Base-by-base conservation (phyloP, 768 basidiomycete genomes). In the Hericium rajendrae region DNA sequence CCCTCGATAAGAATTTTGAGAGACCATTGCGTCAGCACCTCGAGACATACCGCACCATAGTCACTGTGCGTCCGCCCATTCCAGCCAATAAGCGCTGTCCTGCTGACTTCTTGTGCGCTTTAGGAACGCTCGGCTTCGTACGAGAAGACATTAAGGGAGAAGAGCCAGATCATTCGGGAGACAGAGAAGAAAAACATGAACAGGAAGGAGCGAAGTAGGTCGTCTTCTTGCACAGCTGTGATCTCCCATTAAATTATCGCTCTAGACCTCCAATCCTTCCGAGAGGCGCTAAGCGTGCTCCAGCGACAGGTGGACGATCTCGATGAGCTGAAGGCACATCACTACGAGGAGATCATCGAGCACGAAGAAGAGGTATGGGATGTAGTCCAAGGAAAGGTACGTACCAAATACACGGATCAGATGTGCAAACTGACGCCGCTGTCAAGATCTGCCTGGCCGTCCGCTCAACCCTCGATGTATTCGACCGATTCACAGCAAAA, bases 311-410 rank as follows among this genome's bases (percentile, higher is more conserved):
- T 97, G 0, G 91, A 95, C 64, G 93, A 93, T 58, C 75, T 97
- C 2, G 94, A 97, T 70, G 82, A 82, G 55, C 74, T 97, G 56
- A 95, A 94, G 67, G 80, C 75, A 8, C 76, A 80, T 6, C 92
- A 97, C 72, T 94, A 97, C 65, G 81, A 86, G 61, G 86, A 92
- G 64, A 92, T 95, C 54, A 73, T 93, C 52, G 89, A 91, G 58
- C 93, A 94, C 63, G 94, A 97, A 72, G 91, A 94, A 63, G 86
- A 95, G 69, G 87, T 92, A n/a, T 97, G 94, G 94, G 84, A 94
- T 64, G 81, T 83, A 13, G 91, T 95, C 6, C 84, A 94, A 68
- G 82, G 78, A 60, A 95, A 94, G 76, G 88, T 88, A 62, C 38
- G 69, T 62, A 37, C 10, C 38, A 28, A 40, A 51, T 53, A 40